Evolutionary conservation across 345 rosid genomes (phyloP).

Genomic region (Citrus glauca): DNA sequence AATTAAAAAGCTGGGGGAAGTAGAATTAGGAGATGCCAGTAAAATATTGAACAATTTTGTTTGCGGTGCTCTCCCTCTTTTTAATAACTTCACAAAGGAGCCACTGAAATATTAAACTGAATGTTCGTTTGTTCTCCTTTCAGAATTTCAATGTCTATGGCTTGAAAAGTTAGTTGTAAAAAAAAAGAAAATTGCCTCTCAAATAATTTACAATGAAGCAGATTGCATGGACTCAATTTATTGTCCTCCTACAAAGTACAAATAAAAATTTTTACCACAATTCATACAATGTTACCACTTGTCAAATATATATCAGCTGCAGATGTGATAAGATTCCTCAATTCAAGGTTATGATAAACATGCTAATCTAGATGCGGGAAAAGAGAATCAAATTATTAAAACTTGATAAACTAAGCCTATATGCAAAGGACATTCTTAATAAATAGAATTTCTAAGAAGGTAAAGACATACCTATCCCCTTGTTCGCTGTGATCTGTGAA

Average conservation of each 20-base stretch:
- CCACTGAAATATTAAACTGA: not conserved
- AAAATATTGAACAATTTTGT: not conserved
- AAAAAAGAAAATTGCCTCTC: not conserved
- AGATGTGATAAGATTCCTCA: too few species aligned
- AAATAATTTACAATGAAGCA: not conserved
- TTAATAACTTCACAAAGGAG: not conserved
- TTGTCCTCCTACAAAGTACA: not conserved
- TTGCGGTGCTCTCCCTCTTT: not conserved
- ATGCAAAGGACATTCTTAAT: not conserved
- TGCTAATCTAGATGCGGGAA: too few species aligned
- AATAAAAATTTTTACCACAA: not conserved
- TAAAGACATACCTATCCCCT: constrained; percentile 25
- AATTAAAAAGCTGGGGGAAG: not conserved
- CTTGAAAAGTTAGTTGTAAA: not conserved
- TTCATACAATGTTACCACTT: not conserved
- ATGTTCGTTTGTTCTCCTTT: not conserved
- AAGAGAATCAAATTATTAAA: not conserved
- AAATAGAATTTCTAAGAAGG: not conserved
- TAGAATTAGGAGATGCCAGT: not conserved
- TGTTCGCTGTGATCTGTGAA: constrained; percentile 38
- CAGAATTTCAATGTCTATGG: not conserved
- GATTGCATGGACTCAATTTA: not conserved
- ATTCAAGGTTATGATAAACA: too few species aligned
- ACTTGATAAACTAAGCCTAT: not conserved
- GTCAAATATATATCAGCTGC: too few species aligned